Evolutionary conservation across 2,329 filamentous ascomycete species (phyloP).

Genomic region (Fusarium verticillioides): DNA sequence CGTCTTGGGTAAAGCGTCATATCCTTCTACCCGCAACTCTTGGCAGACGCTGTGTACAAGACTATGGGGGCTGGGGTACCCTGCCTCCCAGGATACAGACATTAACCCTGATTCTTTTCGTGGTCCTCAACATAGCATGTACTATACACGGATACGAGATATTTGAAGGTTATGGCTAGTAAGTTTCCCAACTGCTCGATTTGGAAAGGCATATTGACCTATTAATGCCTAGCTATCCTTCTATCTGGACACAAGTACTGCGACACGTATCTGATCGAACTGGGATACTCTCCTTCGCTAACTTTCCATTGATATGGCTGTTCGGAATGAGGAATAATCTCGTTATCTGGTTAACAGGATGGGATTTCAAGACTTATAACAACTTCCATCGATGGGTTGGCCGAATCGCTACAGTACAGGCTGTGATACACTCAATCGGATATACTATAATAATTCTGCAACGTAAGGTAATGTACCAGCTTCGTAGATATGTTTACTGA

Average conservation of each 20-base stretch:
- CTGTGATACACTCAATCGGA: constrained; percentile 69
- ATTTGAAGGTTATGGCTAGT: constrained; percentile 25
- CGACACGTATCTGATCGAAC: constrained; percentile 72
- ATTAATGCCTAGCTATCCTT: constrained; percentile 47
- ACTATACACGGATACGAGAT: constrained; percentile 3
- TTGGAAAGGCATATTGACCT: neutral
- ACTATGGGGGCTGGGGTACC: constrained; percentile 8
- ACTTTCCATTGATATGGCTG: constrained; percentile 72
- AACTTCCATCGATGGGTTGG: constrained; percentile 76
- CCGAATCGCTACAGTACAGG: constrained; percentile 69
- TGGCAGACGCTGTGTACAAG: constrained; percentile 6
- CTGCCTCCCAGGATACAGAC: constrained; percentile 5
- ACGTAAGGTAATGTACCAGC: neutral
- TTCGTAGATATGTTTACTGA: constrained; percentile 42
- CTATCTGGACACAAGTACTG: constrained; percentile 50
- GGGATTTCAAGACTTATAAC: constrained; percentile 75
- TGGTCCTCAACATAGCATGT: neutral
- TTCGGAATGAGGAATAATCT: constrained; percentile 75
- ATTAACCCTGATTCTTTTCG: neutral
- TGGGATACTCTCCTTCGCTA: constrained; percentile 71
- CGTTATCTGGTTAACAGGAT: constrained; percentile 73
- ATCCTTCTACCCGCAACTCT: neutral
- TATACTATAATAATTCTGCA: constrained; percentile 58
- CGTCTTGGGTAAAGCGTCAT: neutral
- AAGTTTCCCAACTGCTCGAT: neutral